Evolutionary conservation across 495 filamentous ascomycete genomes (phyloP).

Genomic region (Chaetomium fimeti): DNA sequence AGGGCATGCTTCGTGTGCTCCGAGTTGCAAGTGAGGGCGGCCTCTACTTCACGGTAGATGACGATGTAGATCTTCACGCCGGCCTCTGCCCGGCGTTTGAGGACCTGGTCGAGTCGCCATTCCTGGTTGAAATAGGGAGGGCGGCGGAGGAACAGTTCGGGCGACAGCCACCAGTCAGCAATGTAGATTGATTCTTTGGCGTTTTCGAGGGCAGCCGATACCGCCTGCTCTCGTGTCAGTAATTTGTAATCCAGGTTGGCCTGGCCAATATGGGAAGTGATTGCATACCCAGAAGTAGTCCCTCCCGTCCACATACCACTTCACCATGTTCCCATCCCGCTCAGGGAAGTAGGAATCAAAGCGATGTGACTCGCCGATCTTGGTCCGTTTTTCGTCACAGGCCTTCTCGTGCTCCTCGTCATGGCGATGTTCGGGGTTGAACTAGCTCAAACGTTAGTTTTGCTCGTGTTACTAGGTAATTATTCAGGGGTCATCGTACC

Average conservation of each 20-base stretch:
- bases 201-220: constrained; percentile 79
- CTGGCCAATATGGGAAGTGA: neutral
- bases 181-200: constrained; percentile 95
- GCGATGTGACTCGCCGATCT: constrained; percentile 72
- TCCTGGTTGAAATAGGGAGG: constrained; percentile 78
- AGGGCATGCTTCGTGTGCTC: constrained; percentile 89
- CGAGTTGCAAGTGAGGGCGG: constrained; percentile 88
- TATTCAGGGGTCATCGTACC: constrained; percentile 29
- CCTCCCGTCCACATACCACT: constrained; percentile 94
- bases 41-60: constrained; percentile 86
- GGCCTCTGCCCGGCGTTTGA: constrained; percentile 84
- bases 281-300: constrained; percentile 80
- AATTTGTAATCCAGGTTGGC: no score
- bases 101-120: constrained; percentile 81
- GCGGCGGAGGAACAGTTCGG: constrained; percentile 85
- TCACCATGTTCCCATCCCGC: constrained; percentile 78
- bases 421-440: constrained; percentile 91
- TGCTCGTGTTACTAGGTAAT: neutral
- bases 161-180: constrained; percentile 94
- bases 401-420: constrained; percentile 87
- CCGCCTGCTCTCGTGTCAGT: constrained; percentile 48
- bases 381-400: constrained; percentile 75
- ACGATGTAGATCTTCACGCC: constrained; percentile 94
- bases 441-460: constrained; percentile 25
- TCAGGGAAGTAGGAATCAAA: constrained; percentile 85